phyloP scores from a whole-genome alignment of 371 early-diverging fungal species.

The Dipsacomyces acuminosporus region DNA sequence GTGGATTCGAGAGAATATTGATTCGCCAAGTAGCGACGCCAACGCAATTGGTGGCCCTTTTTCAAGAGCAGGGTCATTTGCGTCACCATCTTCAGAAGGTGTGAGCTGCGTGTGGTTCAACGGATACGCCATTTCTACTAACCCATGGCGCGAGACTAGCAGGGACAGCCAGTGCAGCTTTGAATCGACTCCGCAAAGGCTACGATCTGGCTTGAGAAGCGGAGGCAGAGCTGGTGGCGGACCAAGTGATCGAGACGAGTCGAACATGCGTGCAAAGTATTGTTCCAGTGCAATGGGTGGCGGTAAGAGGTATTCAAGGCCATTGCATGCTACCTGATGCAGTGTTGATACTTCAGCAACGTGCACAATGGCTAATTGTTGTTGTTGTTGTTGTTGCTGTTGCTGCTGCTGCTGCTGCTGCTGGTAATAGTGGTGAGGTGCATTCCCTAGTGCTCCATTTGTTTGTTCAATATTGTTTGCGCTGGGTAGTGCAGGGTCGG shows the following conservation, averaged over 20 bases:
- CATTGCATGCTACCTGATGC: slow-evolving; percentile 43
- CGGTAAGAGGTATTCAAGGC: slow-evolving; percentile 36
- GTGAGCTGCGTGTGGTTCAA: slow-evolving; percentile 24
- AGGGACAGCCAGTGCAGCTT: slow-evolving; percentile 38
- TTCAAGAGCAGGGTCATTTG: slow-evolving; percentile 10
- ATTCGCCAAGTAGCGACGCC: slow-evolving; percentile 40
- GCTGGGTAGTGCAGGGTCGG: slow-evolving; percentile 6
- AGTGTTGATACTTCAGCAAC: slow-evolving; percentile 47
- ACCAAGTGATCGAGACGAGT: slow-evolving; percentile 16
- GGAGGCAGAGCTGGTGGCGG: slow-evolving; percentile 33
- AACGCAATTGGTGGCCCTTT: slow-evolving; percentile 32
- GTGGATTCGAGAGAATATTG: slow-evolving; percentile 43
- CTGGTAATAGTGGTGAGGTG: slow-evolving; percentile 1
- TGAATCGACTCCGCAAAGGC: slow-evolving; percentile 10
- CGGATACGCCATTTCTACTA: slow-evolving; percentile 48
- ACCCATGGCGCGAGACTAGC: slow-evolving; percentile 47
- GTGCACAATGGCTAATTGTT: slow-evolving; percentile 40
- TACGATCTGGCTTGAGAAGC: slow-evolving; percentile 6
- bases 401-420: slow-evolving; percentile 7
- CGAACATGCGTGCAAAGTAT: slow-evolving; percentile 11
- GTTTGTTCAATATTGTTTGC: no score
- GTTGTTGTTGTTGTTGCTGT: background rate
- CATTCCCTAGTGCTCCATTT: no score
- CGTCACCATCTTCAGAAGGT: slow-evolving; percentile 5
- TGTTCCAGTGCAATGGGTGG: slow-evolving; percentile 35